Percentiles rank a stretch among this genome's conserved stretches.
phyloP scores from a whole-genome alignment of 176 grass and related monocot species.

The Tillandsia fasciculata region DNA sequence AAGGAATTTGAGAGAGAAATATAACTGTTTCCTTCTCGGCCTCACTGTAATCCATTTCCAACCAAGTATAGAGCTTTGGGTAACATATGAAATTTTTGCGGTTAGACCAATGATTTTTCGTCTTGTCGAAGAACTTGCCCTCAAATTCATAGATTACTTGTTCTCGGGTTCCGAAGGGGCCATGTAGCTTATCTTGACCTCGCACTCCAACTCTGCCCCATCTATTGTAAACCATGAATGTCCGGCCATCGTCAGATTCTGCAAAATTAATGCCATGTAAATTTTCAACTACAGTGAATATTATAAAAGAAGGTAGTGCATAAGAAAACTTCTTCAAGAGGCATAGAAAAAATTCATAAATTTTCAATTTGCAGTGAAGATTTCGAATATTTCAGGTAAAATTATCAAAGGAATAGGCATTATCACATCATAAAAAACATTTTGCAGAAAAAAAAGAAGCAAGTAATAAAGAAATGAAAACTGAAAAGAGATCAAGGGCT shows the following conservation, averaged over 20 bases:
- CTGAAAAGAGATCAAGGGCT: no score
- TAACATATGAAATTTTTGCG: constrained; percentile 53
- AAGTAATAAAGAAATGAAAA: no score
- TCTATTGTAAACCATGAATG: constrained; percentile 85
- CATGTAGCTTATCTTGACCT: constrained; percentile 70
- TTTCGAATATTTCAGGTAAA: no score
- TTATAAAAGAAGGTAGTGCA: constrained; percentile 1
- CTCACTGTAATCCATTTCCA: constrained; percentile 90
- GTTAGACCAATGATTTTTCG: constrained; percentile 56
- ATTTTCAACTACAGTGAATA: no score
- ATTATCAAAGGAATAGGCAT: no score
- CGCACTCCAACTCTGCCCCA: constrained; percentile 87
- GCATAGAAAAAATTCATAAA: no score
- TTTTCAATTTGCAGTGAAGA: no score
- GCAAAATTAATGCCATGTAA: constrained; percentile 2
- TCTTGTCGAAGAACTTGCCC: constrained; percentile 67
- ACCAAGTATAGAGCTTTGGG: constrained; percentile 59
- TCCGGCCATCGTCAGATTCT: constrained; percentile 76
- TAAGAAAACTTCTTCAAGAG: no score
- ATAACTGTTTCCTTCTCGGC: constrained; percentile 52
- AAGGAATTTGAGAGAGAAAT: constrained; percentile 23
- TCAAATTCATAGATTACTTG: constrained; percentile 57
- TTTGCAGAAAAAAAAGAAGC: no score
- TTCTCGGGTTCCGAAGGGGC: constrained; percentile 48
- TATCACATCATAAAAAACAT: no score